These are phyloP conservation scores for Tillandsia leiboldiana DNA, from an alignment of 176 grass and related monocot genomes.

Conservation along the genomic window DNA sequence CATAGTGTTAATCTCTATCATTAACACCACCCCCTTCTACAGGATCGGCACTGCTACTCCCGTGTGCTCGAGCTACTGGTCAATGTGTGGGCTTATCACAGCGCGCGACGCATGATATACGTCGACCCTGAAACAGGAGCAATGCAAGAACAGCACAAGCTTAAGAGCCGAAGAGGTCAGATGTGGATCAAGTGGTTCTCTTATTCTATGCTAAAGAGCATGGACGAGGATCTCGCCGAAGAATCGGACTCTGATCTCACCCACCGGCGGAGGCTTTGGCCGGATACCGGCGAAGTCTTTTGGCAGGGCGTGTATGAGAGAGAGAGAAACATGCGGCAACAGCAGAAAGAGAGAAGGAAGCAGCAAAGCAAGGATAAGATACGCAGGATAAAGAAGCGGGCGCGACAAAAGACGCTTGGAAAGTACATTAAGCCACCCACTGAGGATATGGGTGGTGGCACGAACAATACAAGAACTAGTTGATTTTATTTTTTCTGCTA, in stretches of 20 bases:
- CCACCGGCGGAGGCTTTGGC: constrained; percentile 71
- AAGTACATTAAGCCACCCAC: constrained; percentile 81
- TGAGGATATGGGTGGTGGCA: constrained; percentile 28
- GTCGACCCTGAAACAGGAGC: constrained; percentile 69
- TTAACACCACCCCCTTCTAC: not conserved
- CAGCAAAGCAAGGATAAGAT: constrained; percentile 84
- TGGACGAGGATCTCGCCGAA: constrained; percentile 95
- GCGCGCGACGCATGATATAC: constrained; percentile 71
- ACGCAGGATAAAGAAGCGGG: constrained; percentile 69
- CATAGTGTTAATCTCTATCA: too few species aligned
- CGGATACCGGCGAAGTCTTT: constrained; percentile 67
- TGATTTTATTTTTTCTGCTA: constrained; percentile 9
- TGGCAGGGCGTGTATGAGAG: constrained; percentile 94
- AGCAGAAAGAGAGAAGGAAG: constrained; percentile 71
- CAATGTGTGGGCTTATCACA: constrained; percentile 95
- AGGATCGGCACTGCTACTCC: constrained; percentile 90
- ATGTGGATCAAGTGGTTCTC: constrained; percentile 82
- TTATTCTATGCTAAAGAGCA: constrained; percentile 59
- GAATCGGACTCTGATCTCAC: constrained; percentile 58
- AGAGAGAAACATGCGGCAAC: constrained; percentile 70
- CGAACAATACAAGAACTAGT: constrained; percentile 18
- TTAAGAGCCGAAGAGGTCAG: constrained; percentile 45
- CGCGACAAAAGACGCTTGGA: constrained; percentile 73
- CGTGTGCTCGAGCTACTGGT: constrained; percentile 74
- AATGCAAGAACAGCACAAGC: constrained; percentile 80